Base-by-base conservation (phyloP, 106 monocot genomes). In the Triglochin maritima region DNA sequence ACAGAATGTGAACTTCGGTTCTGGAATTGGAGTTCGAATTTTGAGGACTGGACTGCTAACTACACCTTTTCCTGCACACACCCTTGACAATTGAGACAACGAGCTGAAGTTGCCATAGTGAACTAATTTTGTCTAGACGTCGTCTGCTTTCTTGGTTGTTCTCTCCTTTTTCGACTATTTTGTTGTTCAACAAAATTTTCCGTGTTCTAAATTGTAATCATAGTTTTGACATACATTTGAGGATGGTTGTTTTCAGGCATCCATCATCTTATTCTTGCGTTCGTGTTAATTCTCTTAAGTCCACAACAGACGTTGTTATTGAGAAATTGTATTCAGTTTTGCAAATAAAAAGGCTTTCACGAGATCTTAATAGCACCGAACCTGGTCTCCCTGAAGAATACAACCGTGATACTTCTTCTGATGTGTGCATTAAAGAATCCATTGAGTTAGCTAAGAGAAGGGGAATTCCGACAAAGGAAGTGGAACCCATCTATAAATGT, bases 181-280 rank as follows among this genome's bases (percentile, higher is more conserved):
- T 29, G 29, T 29, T 29, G 29, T 29, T 29, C 29, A 29, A 29
- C 29, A 29, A 29, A 29, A 29, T 29, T 29, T 29, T 29, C 29
- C 29, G 29, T 29, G 29, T 29, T 29, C 29, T 29, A 29, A 29
- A 29, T 29, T 29, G 29, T 29, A 29, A 29, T 29, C 29, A 29
- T 29, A 29, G 29, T 29, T 29, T 29, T 29, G 29, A 29, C 29
- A 29, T 29, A 1, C 29, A 29, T 29, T 29, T 29, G 29, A 29
- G 29, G 29, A 29, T 29, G 29, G 29, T 29, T 58, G 41, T 49
- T 69, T 1, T 64, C 50, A 96, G 96, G 84, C 83, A 57, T 29
- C 98, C 98, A 49, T 86, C 98, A 42, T 72, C 69, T 57, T 98
- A 98, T 76, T 88, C 98, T 63, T 98, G 87, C 66, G 76, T 98